A percentile compares a stretch with the other conserved stretches of the same genome.
These are phyloP conservation scores for Apiotrichum domesticum DNA, from an alignment of 1,284 basidiomycete genomes.

Conservation along the genomic window DNA sequence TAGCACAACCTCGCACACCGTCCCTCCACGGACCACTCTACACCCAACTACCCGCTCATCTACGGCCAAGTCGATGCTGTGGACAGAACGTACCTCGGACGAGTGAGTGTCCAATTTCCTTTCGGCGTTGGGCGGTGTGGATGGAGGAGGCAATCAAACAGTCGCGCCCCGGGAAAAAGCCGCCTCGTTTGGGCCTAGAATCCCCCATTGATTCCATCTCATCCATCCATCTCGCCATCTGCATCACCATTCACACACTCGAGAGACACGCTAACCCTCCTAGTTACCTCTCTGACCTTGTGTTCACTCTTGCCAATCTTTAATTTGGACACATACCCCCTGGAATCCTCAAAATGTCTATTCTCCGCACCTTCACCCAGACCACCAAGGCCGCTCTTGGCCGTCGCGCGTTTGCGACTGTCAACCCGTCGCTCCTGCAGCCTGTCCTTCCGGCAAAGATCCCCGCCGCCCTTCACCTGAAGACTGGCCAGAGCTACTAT, in stretches of 20 bases:
- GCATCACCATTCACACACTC: background rate
- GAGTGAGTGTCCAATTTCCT: slow-evolving; percentile 31
- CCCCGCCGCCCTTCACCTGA: slow-evolving; percentile 85
- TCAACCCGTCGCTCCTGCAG: slow-evolving; percentile 23
- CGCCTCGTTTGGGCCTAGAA: no score
- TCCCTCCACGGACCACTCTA: background rate
- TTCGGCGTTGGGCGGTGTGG: background rate
- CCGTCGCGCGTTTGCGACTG: slow-evolving; percentile 19
- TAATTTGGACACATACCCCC: slow-evolving; percentile 16
- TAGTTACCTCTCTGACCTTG: slow-evolving; percentile 46
- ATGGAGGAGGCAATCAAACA: background rate
- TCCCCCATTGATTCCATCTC: no score
- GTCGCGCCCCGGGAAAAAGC: no score
- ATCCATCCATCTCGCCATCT: no score
- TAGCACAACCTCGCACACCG: background rate
- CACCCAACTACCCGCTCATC: background rate
- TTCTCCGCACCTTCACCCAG: slow-evolving; percentile 14
- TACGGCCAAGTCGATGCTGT: slow-evolving; percentile 35
- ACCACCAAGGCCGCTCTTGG: slow-evolving; percentile 5
- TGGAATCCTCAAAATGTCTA: slow-evolving; percentile 11
- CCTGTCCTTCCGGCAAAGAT: slow-evolving; percentile 44
- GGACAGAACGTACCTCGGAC: slow-evolving; percentile 46
- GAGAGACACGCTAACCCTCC: slow-evolving; percentile 1
- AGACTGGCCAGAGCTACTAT: slow-evolving; percentile 84
- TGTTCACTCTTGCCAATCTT: slow-evolving; percentile 36